Evolutionary conservation across 2,329 filamentous ascomycete species (phyloP).

Genomic region (Camillea tinctor): DNA sequence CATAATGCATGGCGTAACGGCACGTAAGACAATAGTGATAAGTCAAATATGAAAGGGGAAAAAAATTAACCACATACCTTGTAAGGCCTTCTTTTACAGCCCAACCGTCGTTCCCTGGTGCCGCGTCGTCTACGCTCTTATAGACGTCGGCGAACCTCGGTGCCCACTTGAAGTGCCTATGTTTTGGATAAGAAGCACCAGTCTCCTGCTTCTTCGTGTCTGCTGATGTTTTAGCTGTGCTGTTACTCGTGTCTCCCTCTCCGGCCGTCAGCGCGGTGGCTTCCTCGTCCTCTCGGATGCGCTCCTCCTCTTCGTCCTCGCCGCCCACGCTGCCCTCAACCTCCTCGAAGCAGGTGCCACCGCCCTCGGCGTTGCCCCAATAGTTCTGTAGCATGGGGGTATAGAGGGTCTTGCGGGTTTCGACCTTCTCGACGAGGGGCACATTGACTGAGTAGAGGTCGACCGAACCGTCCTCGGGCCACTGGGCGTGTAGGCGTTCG

Average conservation of each 20-base stretch:
- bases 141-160: constrained; percentile 86
- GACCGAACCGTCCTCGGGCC: constrained; percentile 63
- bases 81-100: constrained; percentile 84
- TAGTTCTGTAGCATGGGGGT: constrained; percentile 87
- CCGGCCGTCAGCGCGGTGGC: constrained; percentile 27
- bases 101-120: constrained; percentile 89
- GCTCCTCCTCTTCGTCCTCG: constrained; percentile 68
- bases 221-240: constrained; percentile 6
- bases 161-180: constrained; percentile 94
- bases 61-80: constrained; percentile 53
- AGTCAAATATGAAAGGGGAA: no score
- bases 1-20: not conserved
- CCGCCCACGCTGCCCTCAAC: constrained; percentile 65
- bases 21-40: no score
- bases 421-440: constrained; percentile 75
- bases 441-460: constrained; percentile 94
- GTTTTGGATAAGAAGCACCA: constrained; percentile 53
- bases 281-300: constrained; percentile 63
- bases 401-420: constrained; percentile 71
- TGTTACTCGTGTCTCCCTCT: constrained; percentile 30
- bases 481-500: constrained; percentile 74
- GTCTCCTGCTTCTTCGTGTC: constrained; percentile 26
- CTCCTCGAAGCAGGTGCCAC: constrained; percentile 81
- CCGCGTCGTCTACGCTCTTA: constrained; percentile 75
- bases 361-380: constrained; percentile 72